Base-by-base conservation (phyloP, 164 flowering plant species). In the Tinospora cordifolia region DNA sequence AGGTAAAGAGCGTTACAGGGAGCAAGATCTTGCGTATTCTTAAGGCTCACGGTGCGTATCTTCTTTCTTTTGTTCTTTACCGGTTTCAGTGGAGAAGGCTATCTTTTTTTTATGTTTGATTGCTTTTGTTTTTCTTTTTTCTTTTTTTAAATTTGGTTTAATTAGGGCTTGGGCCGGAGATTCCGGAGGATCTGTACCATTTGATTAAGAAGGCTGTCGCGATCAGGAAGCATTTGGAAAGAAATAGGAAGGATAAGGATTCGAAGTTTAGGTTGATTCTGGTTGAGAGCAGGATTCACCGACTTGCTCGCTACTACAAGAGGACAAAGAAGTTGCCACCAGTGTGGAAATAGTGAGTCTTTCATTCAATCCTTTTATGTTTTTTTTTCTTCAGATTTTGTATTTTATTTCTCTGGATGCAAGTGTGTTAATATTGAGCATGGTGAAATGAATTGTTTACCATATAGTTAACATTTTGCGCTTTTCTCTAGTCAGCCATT, bases 251-350 rank as follows among this genome's bases (percentile, higher is more conserved):
- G 84, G 98, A 92, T 71, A 92, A 92, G 83, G 98, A 92, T 66
- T 90, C 98, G 60, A 92, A 92, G 78, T 92, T 92, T 71, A 77
- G 96, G 69, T 79, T 92, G 87, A 92, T 92, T 74, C 78, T 90
- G 44, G 98, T 92, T 8, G 98, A 92, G 86, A 92, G 98, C 83
- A 88, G 98, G 89, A 92, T 92, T 69, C 96, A 92, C 78, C 83
- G 96, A 30, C 90, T 92, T 57, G 96, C 94, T 70, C 96, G 98
- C 44, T 92, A 92, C 85, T 92, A 90, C 86, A 92, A 90, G 93
- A 89, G 85, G 77, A 88, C 94, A 25, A 92, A 92, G 90, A 92
- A 89, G 85, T 94, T 92, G 62, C 93, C 96, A 3, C 91, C 98
- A 0, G 85, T 83, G 77, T 92, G 94, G 94, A 92, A 92, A 81